phyloP scores from a whole-genome alignment of 352 stramenopile species.

The Globisporangium splendens region DNA sequence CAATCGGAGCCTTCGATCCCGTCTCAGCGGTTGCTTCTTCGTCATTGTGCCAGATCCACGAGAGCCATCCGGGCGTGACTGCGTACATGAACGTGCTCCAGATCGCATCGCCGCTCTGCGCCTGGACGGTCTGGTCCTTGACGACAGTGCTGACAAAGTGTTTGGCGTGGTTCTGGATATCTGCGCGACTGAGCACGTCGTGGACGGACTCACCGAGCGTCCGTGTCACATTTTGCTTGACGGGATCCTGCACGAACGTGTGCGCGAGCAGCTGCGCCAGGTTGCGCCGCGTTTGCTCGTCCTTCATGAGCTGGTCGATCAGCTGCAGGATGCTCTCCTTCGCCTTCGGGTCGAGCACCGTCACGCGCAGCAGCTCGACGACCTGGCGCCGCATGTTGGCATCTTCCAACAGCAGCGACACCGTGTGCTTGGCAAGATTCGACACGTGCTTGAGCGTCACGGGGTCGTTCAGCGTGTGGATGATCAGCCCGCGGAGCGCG shows the following conservation, averaged over 20 bases:
- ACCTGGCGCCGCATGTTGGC: slow-evolving; percentile 48
- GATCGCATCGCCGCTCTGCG: slow-evolving; percentile 72
- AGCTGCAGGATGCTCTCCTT: slow-evolving; percentile 48
- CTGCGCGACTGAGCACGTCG: slow-evolving; percentile 64
- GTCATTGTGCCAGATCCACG: slow-evolving; percentile 57
- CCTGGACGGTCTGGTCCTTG: slow-evolving; percentile 77
- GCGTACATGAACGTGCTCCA: slow-evolving; percentile 83
- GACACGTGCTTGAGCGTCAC: slow-evolving; percentile 50
- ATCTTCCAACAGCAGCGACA: slow-evolving; percentile 49
- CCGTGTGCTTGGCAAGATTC: slow-evolving; percentile 43
- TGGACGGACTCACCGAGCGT: slow-evolving; percentile 70
- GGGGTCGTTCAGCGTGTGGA: slow-evolving; percentile 60
- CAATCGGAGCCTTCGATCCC: background rate
- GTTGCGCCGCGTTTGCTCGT: slow-evolving; percentile 48
- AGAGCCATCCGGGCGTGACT: slow-evolving; percentile 66
- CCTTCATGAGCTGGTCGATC: slow-evolving; percentile 61
- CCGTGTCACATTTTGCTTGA: slow-evolving; percentile 57
- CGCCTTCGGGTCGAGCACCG: slow-evolving; percentile 42
- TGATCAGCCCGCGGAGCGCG: slow-evolving; percentile 41
- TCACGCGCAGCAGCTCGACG: slow-evolving; percentile 48
- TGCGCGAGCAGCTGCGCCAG: slow-evolving; percentile 59
- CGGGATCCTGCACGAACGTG: slow-evolving; percentile 61
- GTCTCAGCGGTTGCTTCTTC: slow-evolving; percentile 5
- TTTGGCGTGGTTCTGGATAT: slow-evolving; percentile 82
- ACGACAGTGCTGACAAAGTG: slow-evolving; percentile 79